Percentiles rank a stretch among this genome's conserved stretches.
Evolutionary conservation across 164 flowering plant species (phyloP).

Genomic region (Vitis vinifera): DNA sequence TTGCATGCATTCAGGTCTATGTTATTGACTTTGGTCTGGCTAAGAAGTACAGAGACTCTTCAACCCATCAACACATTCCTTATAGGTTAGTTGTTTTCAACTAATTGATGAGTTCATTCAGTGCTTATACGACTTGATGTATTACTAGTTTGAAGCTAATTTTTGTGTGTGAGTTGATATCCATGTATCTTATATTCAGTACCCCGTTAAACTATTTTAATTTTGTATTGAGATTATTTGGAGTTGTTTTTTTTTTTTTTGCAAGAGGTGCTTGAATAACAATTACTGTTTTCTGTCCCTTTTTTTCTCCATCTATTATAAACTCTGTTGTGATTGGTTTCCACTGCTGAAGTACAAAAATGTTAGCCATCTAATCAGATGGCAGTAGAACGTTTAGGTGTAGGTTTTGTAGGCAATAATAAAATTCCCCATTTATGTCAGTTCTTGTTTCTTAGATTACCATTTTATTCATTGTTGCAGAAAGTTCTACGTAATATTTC

Average conservation of each 20-base stretch:
- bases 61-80: conserved; percentile 71
- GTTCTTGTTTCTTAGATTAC: background rate
- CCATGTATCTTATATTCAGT: too few species aligned
- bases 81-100: conserved; percentile 41
- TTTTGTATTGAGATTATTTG: too few species aligned
- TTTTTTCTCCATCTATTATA: background rate
- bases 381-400: background rate
- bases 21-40: conserved; percentile 76
- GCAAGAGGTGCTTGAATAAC: too few species aligned
- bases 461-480: too few species aligned
- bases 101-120: background rate
- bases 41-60: conserved; percentile 63
- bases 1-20: conserved; percentile 42
- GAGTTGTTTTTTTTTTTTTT: too few species aligned
- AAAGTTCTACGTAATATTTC: too few species aligned
- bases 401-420: background rate
- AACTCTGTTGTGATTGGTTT: background rate
- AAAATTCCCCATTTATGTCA: background rate
- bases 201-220: background rate
- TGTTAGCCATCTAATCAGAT: background rate
- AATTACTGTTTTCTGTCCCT: too few species aligned
- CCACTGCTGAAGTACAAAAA: background rate
- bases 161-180: too few species aligned
- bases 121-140: background rate
- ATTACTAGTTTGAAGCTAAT: too few species aligned